Conservation (phyloP, 2,329 filamentous ascomycete species). For the Cordyceps cateniannulata region DNA sequence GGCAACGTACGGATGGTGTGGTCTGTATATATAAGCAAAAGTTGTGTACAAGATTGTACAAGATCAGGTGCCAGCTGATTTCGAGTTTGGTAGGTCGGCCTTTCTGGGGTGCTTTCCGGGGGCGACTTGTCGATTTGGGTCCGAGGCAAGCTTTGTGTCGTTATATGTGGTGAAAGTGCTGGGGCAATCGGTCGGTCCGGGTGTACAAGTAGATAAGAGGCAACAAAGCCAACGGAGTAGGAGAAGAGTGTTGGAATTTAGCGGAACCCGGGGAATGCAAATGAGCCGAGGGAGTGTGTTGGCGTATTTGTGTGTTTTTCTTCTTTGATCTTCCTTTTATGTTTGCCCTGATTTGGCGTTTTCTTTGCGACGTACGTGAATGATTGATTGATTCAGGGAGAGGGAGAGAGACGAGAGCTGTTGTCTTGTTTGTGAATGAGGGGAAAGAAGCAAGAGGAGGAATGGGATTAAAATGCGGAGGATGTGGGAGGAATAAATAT, state of each 20-base stretch:
- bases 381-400: not conserved
- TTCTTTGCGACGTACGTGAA: not conserved
- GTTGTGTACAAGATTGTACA: not conserved
- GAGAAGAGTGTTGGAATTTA: not conserved
- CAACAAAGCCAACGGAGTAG: not conserved
- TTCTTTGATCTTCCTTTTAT: not conserved
- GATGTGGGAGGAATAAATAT: not conserved
- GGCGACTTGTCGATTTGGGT: constrained; percentile 3
- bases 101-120: not conserved
- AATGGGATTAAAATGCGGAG: not conserved
- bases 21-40: not conserved
- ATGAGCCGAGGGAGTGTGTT: not conserved
- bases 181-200: constrained; percentile 10
- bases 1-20: constrained; percentile 1
- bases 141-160: constrained; percentile 9
- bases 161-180: constrained; percentile 3
- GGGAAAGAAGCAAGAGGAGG: not conserved
- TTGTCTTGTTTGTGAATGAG: not conserved
- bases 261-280: not conserved
- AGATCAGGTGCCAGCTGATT: not conserved
- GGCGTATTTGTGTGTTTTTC: not conserved
- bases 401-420: not conserved
- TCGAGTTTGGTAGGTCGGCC: not conserved
- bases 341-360: constrained; percentile 3
- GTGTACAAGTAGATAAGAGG: not conserved